These are phyloP conservation scores for Aspergillus sclerotialis DNA, from an alignment of 2,329 filamentous ascomycete species.

Conservation along the genomic window DNA sequence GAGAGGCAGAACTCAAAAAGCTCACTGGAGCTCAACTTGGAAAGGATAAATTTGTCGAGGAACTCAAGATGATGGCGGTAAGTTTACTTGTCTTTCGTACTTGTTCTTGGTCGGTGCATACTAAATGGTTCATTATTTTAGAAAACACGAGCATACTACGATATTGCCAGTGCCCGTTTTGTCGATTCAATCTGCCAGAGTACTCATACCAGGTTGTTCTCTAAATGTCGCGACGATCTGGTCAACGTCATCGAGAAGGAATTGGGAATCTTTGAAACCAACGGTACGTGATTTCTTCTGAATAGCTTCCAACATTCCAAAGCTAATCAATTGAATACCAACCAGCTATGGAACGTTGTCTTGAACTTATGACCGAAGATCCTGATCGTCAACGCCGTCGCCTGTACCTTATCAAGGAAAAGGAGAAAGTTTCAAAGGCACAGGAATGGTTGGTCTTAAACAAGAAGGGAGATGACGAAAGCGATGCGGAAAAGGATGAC, in stretches of 20 bases:
- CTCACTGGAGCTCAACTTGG: slow-evolving; percentile 21
- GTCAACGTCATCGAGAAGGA: slow-evolving; percentile 21
- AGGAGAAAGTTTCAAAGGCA: slow-evolving; percentile 26
- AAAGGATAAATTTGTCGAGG: slow-evolving; percentile 26
- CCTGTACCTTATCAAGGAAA: slow-evolving; percentile 21
- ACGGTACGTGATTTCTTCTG: slow-evolving; percentile 17
- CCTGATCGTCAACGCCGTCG: slow-evolving; percentile 27
- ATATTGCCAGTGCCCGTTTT: slow-evolving; percentile 32
- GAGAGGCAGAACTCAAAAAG: slow-evolving; percentile 16
- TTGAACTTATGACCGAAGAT: slow-evolving; percentile 32
- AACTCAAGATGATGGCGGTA: slow-evolving; percentile 38
- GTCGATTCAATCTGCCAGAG: slow-evolving; percentile 33
- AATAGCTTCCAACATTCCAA: too few species aligned
- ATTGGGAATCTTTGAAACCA: slow-evolving; percentile 21
- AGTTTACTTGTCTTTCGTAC: too few species aligned
- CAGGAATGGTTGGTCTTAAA: slow-evolving; percentile 22
- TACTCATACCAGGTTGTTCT: slow-evolving; percentile 29
- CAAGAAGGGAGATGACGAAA: slow-evolving; percentile 8
- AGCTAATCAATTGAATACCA: too few species aligned
- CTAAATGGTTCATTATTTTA: too few species aligned
- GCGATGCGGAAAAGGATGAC: too few species aligned
- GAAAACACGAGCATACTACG: slow-evolving; percentile 32
- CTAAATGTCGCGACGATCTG: slow-evolving; percentile 27
- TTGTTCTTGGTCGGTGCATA: too few species aligned
- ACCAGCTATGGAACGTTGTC: slow-evolving; percentile 27